phyloP scores from a whole-genome alignment of 2,329 filamentous ascomycete species.

The Fusarium penzigii region DNA sequence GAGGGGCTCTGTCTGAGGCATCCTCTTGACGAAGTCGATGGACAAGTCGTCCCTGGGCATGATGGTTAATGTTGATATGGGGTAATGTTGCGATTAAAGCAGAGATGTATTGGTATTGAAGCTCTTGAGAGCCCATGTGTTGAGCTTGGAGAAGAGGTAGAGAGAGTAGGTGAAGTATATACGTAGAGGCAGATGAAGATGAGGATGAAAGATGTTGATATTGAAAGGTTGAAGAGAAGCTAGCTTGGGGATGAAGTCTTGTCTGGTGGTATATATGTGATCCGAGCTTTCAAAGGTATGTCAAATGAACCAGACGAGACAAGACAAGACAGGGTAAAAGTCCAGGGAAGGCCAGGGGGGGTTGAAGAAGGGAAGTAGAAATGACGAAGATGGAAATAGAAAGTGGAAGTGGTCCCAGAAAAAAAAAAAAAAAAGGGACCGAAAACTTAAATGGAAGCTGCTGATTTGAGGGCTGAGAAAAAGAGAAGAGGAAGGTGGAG shows the following conservation, averaged over 20 bases:
- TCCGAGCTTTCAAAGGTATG: too few species aligned
- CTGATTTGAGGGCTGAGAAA: neutral
- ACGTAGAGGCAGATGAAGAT: constrained; percentile 14
- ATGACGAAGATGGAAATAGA: too few species aligned
- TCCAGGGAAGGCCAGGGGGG: constrained; percentile 20
- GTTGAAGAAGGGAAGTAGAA: constrained; percentile 1
- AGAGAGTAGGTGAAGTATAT: constrained; percentile 12
- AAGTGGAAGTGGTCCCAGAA: constrained; percentile 28
- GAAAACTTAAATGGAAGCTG: constrained; percentile 1
- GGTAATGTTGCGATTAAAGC: constrained; percentile 25
- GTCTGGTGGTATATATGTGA: constrained; percentile 15
- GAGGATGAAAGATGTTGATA: too few species aligned
- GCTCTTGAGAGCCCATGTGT: constrained; percentile 19
- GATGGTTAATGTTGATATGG: constrained; percentile 52
- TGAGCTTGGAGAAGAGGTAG: constrained; percentile 6
- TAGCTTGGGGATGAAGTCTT: constrained; percentile 1
- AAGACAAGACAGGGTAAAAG: neutral
- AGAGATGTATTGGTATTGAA: constrained; percentile 23
- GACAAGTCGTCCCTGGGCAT: constrained; percentile 74
- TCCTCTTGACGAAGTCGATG: constrained; percentile 69
- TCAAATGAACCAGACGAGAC: constrained; percentile 13
- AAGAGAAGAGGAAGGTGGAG: neutral
- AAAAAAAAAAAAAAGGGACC: constrained; percentile 9
- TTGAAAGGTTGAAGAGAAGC: too few species aligned
- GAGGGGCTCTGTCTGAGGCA: constrained; percentile 62